Evolutionary conservation across 2,329 filamentous ascomycete species (phyloP).

Genomic region (Ophiocordyceps sinensis): DNA sequence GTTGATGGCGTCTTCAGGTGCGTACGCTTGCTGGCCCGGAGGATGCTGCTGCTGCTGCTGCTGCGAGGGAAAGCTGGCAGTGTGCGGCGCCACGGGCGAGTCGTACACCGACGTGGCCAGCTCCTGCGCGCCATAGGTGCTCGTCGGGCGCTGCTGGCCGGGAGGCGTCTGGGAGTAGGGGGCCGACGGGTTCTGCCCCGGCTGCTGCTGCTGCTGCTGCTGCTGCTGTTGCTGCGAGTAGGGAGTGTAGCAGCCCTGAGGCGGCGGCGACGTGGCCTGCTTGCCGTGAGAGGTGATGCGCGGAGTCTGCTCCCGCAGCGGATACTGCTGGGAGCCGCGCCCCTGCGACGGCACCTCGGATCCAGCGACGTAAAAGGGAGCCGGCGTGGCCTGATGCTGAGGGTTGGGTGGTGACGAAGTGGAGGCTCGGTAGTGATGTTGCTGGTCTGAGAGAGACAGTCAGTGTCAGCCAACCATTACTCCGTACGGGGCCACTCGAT

Average conservation of each 20-base stretch:
- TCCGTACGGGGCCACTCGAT: too few relatives aligned
- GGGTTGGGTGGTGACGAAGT: constrained; percentile 33
- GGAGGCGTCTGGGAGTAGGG: constrained; percentile 29
- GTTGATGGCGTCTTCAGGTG: constrained; percentile 1
- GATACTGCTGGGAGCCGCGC: constrained; percentile 29
- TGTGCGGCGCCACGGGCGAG: constrained; percentile 48
- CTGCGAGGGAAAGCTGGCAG: constrained; percentile 25
- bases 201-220: constrained; percentile 1
- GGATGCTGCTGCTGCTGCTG: constrained; percentile 14
- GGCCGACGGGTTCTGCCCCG: constrained; percentile 8
- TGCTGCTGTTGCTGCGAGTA: constrained; percentile 23
- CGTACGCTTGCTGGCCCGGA: background rate
- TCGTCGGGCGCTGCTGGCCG: constrained; percentile 42
- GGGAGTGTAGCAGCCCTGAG: constrained; percentile 12
- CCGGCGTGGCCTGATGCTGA: constrained; percentile 34
- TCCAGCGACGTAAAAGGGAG: constrained; percentile 54
- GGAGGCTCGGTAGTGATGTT: constrained; percentile 30
- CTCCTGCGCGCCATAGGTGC: constrained; percentile 62
- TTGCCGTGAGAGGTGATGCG: constrained; percentile 31
- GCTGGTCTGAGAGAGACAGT: constrained; percentile 20
- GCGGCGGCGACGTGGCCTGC: constrained; percentile 35
- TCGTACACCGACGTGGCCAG: constrained; percentile 66
- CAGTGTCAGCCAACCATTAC: too few relatives aligned
- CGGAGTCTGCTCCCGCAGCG: constrained; percentile 36
- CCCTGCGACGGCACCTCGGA: constrained; percentile 33